These are phyloP conservation scores for Podaxis pistillaris DNA, from an alignment of 768 basidiomycete genomes.

Conservation along the genomic window DNA sequence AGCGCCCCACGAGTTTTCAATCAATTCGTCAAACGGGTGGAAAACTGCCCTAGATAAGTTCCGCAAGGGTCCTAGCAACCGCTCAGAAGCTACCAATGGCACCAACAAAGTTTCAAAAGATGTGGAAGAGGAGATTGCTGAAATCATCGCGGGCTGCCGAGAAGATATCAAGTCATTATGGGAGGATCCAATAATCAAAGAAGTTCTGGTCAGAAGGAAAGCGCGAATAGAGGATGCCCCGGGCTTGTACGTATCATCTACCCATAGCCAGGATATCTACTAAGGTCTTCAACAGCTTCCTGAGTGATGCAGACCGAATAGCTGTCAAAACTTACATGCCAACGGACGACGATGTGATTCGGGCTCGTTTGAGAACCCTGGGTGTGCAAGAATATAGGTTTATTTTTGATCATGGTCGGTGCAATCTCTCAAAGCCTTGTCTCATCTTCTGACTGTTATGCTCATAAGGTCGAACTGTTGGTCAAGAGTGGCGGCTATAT, in stretches of 20 bases:
- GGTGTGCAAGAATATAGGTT: conserved; percentile 78
- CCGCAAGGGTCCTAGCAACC: conserved; percentile 25
- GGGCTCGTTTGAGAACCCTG: conserved; percentile 74
- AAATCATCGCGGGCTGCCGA: conserved; percentile 56
- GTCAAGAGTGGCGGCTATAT: conserved; percentile 77
- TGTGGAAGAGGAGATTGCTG: conserved; percentile 53
- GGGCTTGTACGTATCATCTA: conserved; percentile 59
- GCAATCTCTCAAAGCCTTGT: not conserved
- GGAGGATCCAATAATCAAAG: conserved; percentile 62
- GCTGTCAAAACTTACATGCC: conserved; percentile 63
- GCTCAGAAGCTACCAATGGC: conserved; percentile 11
- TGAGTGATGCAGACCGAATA: conserved; percentile 68
- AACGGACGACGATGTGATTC: conserved; percentile 73
- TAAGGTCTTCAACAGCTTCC: conserved; percentile 45
- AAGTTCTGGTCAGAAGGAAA: conserved; percentile 55
- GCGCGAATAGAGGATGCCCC: conserved; percentile 64
- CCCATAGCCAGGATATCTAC: conserved; percentile 11
- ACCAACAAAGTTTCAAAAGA: conserved; percentile 32
- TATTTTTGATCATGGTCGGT: conserved; percentile 60
- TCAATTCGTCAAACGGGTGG: conserved; percentile 66
- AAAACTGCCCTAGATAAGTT: conserved; percentile 60
- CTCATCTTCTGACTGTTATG: not conserved
- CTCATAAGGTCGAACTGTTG: conserved; percentile 50
- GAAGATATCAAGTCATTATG: conserved; percentile 70
- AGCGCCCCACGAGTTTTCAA: conserved; percentile 49